These are phyloP conservation scores for Coemansia erecta DNA, from an alignment of 192 early-diverging fungal species.

Conservation along the genomic window DNA sequence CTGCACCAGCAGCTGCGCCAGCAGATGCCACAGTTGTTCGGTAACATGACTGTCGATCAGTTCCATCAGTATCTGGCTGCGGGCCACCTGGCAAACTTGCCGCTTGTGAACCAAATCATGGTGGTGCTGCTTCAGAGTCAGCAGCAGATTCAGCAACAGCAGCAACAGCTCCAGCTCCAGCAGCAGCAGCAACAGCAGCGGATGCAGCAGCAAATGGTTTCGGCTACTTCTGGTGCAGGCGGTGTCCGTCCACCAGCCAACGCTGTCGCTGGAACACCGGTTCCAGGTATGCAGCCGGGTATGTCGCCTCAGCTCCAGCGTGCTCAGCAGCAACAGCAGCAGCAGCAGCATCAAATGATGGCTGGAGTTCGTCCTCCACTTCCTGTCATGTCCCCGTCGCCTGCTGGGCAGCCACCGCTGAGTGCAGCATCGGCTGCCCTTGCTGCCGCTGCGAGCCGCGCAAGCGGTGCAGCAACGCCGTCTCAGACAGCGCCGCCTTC, in stretches of 20 bases:
- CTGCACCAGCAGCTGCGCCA: slow-evolving; percentile 21
- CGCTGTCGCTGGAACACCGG: neutral
- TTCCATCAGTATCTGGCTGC: slow-evolving; percentile 23
- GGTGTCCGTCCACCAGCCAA: neutral
- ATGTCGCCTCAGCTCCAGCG: slow-evolving; percentile 19
- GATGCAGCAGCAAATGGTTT: slow-evolving; percentile 4
- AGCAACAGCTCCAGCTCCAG: slow-evolving; percentile 17
- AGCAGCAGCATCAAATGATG: slow-evolving; percentile 21
- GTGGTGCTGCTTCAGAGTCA: slow-evolving; percentile 7
- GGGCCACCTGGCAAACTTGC: slow-evolving; percentile 21
- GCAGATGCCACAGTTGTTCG: slow-evolving; percentile 27
- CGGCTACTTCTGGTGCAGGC: slow-evolving; percentile 4
- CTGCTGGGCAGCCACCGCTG: slow-evolving; percentile 5
- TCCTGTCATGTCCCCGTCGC: slow-evolving; percentile 25
- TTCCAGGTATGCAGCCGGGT: slow-evolving; percentile 15
- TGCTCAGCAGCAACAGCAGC: slow-evolving; percentile 10
- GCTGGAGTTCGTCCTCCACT: slow-evolving; percentile 19
- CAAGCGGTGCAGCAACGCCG: slow-evolving; percentile 21
- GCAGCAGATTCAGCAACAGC: slow-evolving; percentile 16
- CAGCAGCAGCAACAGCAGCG: slow-evolving; percentile 12
- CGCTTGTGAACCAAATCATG: slow-evolving; percentile 22
- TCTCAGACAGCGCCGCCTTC: slow-evolving; percentile 1
- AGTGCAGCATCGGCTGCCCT: slow-evolving; percentile 1
- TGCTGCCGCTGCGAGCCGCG: slow-evolving; percentile 5
- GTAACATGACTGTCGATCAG: slow-evolving; percentile 16